phyloP scores from a whole-genome alignment of 495 filamentous ascomycete species.

The Neurospora sp. region DNA sequence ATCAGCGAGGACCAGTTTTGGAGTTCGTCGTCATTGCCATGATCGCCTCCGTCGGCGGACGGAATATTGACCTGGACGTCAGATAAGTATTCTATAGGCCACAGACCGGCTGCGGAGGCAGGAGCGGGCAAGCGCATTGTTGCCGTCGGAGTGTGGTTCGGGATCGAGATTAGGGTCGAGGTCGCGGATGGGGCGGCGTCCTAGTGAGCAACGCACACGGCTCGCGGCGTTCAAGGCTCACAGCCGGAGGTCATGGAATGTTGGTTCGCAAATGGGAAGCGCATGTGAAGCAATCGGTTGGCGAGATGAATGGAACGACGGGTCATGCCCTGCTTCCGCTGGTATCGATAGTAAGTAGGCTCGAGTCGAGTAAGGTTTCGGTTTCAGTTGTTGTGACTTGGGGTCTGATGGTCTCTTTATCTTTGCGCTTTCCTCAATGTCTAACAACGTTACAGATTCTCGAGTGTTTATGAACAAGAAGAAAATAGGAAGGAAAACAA shows the following conservation, averaged over 20 bases:
- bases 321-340: not conserved
- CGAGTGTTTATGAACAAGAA: not conserved
- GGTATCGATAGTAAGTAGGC: not conserved
- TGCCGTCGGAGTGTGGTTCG: not conserved
- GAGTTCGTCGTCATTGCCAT: conserved; percentile 33
- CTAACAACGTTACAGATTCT: not conserved
- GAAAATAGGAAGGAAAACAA: not conserved
- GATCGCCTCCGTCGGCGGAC: conserved; percentile 25
- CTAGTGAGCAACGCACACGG: not conserved
- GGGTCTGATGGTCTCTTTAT: not conserved
- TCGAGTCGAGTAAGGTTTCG: not conserved
- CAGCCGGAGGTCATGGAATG: not conserved
- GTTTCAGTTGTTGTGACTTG: not conserved
- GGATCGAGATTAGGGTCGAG: not conserved
- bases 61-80: not conserved
- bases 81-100: not conserved
- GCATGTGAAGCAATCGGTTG: not conserved
- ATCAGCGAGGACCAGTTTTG: conserved; percentile 86
- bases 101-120: not conserved
- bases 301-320: not conserved
- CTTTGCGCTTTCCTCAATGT: not conserved
- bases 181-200: not conserved
- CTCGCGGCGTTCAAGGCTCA: not conserved
- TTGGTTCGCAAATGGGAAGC: not conserved
- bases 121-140: not conserved